Base-by-base conservation (phyloP, 768 basidiomycete species). In the Russula ochroleuca region DNA sequence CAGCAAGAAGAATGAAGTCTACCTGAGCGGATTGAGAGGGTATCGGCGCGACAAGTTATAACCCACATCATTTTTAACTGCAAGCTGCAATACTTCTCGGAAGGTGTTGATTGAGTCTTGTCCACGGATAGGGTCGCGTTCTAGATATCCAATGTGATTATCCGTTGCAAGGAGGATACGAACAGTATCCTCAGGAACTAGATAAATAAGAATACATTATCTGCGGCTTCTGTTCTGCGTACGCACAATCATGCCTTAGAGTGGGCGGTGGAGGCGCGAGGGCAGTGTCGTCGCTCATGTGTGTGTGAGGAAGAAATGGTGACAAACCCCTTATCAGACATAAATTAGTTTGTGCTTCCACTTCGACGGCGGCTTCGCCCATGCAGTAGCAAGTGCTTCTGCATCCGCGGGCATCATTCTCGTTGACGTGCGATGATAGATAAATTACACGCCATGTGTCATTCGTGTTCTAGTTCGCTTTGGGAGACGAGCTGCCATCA, bases 91-190 rank as follows among this genome's bases (percentile, higher is more conserved):
- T 55, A 99, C 92, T 77, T 99, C 97, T 68, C 81, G 83, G 76
- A 99, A 99, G 0, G 95, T 92, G 74, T 96, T 90, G 69, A 99
- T 90, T 3, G 94, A 91, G 72, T 99, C 97, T 74, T 92, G 88
- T 0, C 96, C 94, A 35, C 97, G 84, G 48, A 98, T 80, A 1
- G 97, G 95, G 72, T 99, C 97, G 65, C 93, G 82, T 75, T 98
- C 96, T 66, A 88, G 82, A 76, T 92, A 97, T 0, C 97, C 97
- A 65, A 99, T 90, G 70, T 98, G 95, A 68, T 93, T 96, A 76
- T 98, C 95, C 0, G 95, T 97, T 7, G 95, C 95, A 8, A 98
- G 85, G 72, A 98, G 75, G 70, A 98, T 94, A 65, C 77, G 80
- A 64, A 94, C 85, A 0, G 85, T 90, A 70, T 92, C 82, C 64